phyloP scores from a whole-genome alignment of 2,329 filamentous ascomycete species.

The Cyphellophora attinorum region DNA sequence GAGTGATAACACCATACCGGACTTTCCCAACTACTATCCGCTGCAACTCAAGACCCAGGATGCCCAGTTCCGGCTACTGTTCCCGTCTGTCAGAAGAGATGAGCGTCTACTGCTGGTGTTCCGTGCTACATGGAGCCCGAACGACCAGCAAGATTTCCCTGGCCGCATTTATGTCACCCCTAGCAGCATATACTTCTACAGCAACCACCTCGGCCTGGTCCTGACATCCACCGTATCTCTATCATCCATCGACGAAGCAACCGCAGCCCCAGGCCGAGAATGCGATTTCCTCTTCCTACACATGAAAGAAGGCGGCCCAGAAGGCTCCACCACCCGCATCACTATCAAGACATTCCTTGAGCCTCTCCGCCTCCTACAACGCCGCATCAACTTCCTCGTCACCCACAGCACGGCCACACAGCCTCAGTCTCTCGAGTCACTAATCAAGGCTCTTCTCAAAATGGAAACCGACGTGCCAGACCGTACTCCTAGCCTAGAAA shows the following conservation, averaged over 20 bases:
- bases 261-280: conserved; percentile 76
- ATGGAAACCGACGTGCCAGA: conserved; percentile 56
- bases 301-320: conserved; percentile 54
- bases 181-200: conserved; percentile 89
- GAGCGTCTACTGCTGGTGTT: conserved; percentile 89
- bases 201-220: conserved; percentile 84
- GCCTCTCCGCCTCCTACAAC: conserved; percentile 70
- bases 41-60: conserved; percentile 75
- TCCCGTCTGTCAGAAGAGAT: conserved; percentile 65
- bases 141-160: conserved; percentile 66
- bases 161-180: conserved; percentile 82
- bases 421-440: conserved; percentile 56
- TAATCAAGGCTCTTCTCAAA: conserved; percentile 63
- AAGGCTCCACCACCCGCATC: conserved; percentile 59
- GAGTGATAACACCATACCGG: conserved; percentile 23
- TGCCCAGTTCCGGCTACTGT: conserved; percentile 84
- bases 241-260: conserved; percentile 74
- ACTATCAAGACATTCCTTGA: conserved; percentile 92
- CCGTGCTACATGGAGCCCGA: conserved; percentile 77
- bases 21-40: conserved; percentile 69
- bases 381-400: conserved; percentile 74
- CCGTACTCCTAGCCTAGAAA: conserved; percentile 67
- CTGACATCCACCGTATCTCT: conserved; percentile 71
- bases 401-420: conserved; percentile 67
- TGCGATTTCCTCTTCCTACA: conserved; percentile 91